Base-by-base conservation (phyloP, 805 yeast species). In the Barnettozyma populi region DNA sequence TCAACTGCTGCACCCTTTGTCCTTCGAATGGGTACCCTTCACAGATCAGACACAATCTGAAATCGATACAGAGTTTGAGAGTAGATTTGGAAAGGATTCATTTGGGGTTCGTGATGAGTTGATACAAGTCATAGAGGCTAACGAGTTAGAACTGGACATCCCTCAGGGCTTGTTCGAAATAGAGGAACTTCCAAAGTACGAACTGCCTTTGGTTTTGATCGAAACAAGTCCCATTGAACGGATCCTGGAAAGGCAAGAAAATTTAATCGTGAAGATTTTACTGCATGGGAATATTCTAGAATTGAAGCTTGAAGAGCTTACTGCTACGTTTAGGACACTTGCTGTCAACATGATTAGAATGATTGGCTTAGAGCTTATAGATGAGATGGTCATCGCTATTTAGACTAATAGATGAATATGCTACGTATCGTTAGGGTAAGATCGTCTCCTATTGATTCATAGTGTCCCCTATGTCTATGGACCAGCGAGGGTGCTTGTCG, bases 1-100 rank as follows among this genome's bases (percentile, higher is more conserved):
- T 5, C 85, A 84, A 53, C 57, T 86, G 5, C 61, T 84, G 41
- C 90, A 86, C 57, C 64, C 80, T 14, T 66, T 73, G 47, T 43
- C 44, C 10, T 49, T 49, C 13, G 27, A 49, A 13, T 49, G 52
- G 52, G 25, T 39, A 13, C 16, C 21, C 3, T 39, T 47, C 11
- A 43, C 19, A 14, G 44, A 39, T 25, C 31, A 38, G 8, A 27
- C 34, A 7, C 13, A 45, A 7, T 13, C 31, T 5, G 23, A 31
- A 5, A 39, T 43, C 11, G 43, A 38, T 9, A 7, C 20, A 2
- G 38, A 40, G n/a, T 13, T 49, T 8, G 52, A 49, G 29, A 6
- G 11, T 4, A 45, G 38, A 16, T 49, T 20, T 27, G 52, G 49
- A 3, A 42, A 35, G n/a, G 42, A 25, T 3, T 23, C 31, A 11